Base-by-base conservation (phyloP, 2,329 filamentous ascomycete species). In the Aspergillus latus region DNA sequence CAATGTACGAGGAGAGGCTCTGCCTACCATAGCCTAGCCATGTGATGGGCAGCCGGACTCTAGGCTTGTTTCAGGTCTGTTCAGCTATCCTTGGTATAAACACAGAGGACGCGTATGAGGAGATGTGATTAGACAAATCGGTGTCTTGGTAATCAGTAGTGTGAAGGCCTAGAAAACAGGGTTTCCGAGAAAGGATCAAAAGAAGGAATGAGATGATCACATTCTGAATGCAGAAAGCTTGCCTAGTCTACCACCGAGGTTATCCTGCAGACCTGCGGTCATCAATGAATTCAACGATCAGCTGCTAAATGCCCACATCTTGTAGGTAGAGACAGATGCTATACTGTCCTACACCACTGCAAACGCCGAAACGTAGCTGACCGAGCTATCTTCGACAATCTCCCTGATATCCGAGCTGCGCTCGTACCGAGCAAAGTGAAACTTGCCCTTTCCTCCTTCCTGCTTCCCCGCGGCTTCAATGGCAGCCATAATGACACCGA, bases 331-430 rank as follows among this genome's bases (percentile, higher is more conserved):
- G 10, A 5, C 10, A 13, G 34, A 37, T 21, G 10, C n/a, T 42
- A 15, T 30, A 15, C 16, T 21, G 15, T 26, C 10, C 52, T 67
- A 92, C 34, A 92, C 68, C 13, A 92, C 80, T 7, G 92, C 91
- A 79, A 94, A 96, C 3, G 92, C 94, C 70, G 92, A 93, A 2
- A 90, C 92, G 73, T 99, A 99, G 75, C 92, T 97, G 50, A 99
- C 94, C 64, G 92, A 97, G 63, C 87, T 94, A 61, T 96, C 90
- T 13, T 70, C 73, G 1, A 87, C 78, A 30, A 80, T 79, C 62
- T 80, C 79, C 62, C 83, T 79, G 3, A 89, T 88, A 72, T 95
- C 77, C 58, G 85, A 87, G 74, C 93, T 99, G 58, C 92, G 84
- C 69, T 96, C 87, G 72, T 99, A 99, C 67, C 88, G 81, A 54